Conservation (phyloP, 257 asterid species). For the Gentiana dahurica region DNA sequence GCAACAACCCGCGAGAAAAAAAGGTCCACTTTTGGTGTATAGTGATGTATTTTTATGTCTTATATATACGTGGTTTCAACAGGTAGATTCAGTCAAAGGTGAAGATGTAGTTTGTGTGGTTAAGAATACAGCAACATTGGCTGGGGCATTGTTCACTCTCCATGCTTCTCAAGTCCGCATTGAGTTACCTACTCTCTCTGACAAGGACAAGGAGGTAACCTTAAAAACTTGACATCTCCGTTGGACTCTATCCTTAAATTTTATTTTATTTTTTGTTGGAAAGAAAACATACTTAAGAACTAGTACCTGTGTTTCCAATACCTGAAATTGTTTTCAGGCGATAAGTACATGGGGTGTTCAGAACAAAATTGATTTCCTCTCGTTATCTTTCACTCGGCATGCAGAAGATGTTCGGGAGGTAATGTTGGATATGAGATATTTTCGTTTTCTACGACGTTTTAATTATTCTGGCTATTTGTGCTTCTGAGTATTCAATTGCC, state of each 20-base stretch:
- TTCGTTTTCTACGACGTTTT: too few relatives aligned
- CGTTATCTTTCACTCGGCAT: constrained; percentile 72
- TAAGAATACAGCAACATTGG: constrained; percentile 78
- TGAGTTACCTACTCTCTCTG: constrained; percentile 78
- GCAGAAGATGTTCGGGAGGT: constrained; percentile 70
- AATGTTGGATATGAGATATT: not conserved
- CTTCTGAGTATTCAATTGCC: too few relatives aligned
- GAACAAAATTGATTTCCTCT: constrained; percentile 76
- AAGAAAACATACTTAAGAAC: too few relatives aligned
- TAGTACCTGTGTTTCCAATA: not conserved
- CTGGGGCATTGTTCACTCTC: constrained; percentile 73
- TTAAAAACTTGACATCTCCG: not conserved
- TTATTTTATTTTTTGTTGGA: too few relatives aligned
- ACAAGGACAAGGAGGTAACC: constrained; percentile 77
- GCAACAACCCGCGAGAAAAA: too few relatives aligned
- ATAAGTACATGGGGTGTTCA: constrained; percentile 79
- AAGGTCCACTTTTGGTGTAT: too few relatives aligned
- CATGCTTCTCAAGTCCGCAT: constrained; percentile 71
- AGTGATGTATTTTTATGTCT: too few relatives aligned
- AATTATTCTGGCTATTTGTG: too few relatives aligned
- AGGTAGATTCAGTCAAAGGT: constrained; percentile 71
- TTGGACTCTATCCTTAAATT: too few relatives aligned
- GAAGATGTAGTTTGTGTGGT: constrained; percentile 72
- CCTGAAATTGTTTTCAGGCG: constrained; percentile 28
- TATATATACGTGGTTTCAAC: too few relatives aligned